These are phyloP conservation scores for Aspergillus bertholletiae DNA, from an alignment of 495 filamentous ascomycete genomes.

Conservation along the genomic window DNA sequence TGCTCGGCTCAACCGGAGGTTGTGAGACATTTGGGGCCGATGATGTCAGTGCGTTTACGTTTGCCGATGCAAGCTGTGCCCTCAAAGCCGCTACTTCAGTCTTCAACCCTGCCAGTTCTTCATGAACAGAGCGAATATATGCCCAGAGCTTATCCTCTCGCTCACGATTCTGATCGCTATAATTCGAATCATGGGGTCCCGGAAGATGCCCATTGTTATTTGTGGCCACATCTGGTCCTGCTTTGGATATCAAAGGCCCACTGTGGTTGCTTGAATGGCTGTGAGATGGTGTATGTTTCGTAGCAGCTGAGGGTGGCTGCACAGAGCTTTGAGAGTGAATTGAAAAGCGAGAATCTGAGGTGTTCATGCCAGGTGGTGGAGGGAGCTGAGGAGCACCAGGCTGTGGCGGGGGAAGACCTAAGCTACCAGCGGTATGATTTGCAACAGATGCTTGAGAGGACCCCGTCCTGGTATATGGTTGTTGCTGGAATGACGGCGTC, in stretches of 20 bases:
- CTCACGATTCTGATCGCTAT: conserved; percentile 29
- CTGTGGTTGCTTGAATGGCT: conserved; percentile 43
- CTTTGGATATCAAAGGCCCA: conserved; percentile 19
- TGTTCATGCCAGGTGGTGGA: conserved; percentile 46
- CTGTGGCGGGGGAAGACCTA: conserved; percentile 37
- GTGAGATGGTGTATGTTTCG: conserved; percentile 33
- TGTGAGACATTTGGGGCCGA: conserved; percentile 19
- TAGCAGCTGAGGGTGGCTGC: conserved; percentile 12
- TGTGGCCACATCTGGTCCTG: conserved; percentile 25
- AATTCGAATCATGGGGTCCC: conserved; percentile 19
- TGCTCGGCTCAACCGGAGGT: conserved; percentile 20
- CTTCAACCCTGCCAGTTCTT: conserved; percentile 35
- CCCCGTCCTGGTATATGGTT: conserved; percentile 55
- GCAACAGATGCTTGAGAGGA: conserved; percentile 22
- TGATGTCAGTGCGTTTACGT: conserved; percentile 21
- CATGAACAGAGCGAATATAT: conserved; percentile 42
- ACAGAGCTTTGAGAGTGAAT: conserved; percentile 29
- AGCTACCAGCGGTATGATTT: conserved; percentile 23
- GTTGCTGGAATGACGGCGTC: conserved; percentile 63
- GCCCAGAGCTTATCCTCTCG: conserved; percentile 42
- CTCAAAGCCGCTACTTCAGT: conserved; percentile 39
- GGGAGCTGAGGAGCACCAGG: conserved; percentile 49
- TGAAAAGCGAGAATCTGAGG: conserved; percentile 44
- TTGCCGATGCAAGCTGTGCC: conserved; percentile 36
- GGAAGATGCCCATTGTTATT: conserved; percentile 19